Evolutionary conservation across 75 land plant genomes (phyloP), one percentile per base, ranked within the genome.

Genomic region (Pinus tabuliformis): DNA sequence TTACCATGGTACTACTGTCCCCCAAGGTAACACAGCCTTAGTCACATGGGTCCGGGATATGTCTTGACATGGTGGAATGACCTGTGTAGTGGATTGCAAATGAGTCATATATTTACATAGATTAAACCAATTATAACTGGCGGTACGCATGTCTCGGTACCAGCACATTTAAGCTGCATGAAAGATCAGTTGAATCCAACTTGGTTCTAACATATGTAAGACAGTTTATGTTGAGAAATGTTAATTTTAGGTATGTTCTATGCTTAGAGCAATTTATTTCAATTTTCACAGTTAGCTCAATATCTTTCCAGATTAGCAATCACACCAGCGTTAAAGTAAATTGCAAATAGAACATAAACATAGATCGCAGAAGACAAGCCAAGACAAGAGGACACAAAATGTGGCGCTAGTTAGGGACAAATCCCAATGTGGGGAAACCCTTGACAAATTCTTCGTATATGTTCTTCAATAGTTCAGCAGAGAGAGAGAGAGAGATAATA

Each of bases 141-240:
- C 6, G 6, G 49, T 45, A 45, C 6, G 49, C 49, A 45, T 45
- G 49, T 62, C 28, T 62, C 2, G 65, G 28, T 26, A 30, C 5
- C 65, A 62, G 28, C 15, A 28, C 3, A 28, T 24, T 24, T 62
- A 30, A 62, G 28, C 36, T 94, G 77, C 97, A 92, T 84, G 97
- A 94, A 84, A 87, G 97, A 82, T 94, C 97, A 75, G 89, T 92
- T 16, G 97, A 94, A 77, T 94, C 97, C 73, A 95, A 94, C 78
- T 83, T 94, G 75, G 88, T 93, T 66, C 89, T 94, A 82, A 87
- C 90, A 30, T 94, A 92, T 77, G 83, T 92, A 70, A 94, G 90
- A 77, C 97, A 90, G 72, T 85, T 94, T 61, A 81, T 94, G 85
- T 42, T 85, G 70, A 89, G 82, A 78, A 89, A 87, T 39, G 78